Percentiles rank a stretch among this genome's conserved stretches.
These are phyloP conservation scores for Suillus decipiens DNA, from an alignment of 768 basidiomycete species.

Conservation along the genomic window DNA sequence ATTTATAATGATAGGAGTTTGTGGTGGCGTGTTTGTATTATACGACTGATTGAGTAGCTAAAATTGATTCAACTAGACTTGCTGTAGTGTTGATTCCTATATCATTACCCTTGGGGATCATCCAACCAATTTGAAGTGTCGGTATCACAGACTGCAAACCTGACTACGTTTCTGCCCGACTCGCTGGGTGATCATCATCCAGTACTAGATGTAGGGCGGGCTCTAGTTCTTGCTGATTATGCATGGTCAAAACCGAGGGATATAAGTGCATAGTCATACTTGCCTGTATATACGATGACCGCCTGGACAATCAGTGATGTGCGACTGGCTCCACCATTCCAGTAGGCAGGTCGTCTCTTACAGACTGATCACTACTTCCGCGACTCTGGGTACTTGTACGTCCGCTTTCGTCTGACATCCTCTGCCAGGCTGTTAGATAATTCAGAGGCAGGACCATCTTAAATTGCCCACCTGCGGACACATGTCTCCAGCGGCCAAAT, in stretches of 20 bases:
- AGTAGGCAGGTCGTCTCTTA: conserved; percentile 3
- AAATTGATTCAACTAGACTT: neutral
- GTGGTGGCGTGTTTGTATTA: neutral
- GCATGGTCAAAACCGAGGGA: neutral
- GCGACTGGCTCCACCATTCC: neutral
- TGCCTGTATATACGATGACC: conserved; percentile 2
- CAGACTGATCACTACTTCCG: conserved; percentile 11
- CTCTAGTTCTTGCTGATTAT: neutral
- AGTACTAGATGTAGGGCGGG: neutral
- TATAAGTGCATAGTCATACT: neutral
- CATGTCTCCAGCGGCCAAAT: conserved; percentile 12
- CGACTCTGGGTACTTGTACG: conserved; percentile 18
- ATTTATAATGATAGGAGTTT: neutral
- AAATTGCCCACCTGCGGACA: conserved; percentile 18
- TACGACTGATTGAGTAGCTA: neutral
- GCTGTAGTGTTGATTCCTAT: neutral
- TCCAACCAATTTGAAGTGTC: neutral
- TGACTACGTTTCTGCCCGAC: neutral
- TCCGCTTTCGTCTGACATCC: conserved; percentile 9
- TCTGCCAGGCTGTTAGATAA: conserved; percentile 13
- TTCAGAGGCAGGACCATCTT: neutral
- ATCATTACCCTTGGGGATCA: neutral
- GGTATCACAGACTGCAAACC: neutral
- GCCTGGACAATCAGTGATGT: neutral
- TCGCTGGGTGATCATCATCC: neutral